Base-by-base conservation (phyloP, 257 asterid genomes). In the Pogostemon cablin region DNA sequence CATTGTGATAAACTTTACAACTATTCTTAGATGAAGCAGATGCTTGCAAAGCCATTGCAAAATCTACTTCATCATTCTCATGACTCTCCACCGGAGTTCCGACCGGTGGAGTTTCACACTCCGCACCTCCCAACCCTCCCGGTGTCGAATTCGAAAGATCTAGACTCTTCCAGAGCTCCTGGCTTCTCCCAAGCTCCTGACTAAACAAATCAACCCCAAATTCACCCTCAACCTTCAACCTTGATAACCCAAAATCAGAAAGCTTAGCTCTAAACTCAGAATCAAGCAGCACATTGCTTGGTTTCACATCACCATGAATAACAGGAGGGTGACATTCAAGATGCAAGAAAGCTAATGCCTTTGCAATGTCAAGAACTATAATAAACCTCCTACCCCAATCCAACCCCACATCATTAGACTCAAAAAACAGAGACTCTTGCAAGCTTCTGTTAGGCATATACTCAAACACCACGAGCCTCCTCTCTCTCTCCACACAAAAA, bases 261-360 rank as follows among this genome's bases (percentile, higher is more conserved):
- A 95, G 90, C 85, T 89, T 95, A 35, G 98, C 97, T 53, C 81
- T 77, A 6, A 86, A 79, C 65, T 89, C 95, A 3, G 88, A 76
- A 79, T 88, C 99, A 58, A 95, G 95, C 80, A 95, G 75, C 81
- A 91, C 99, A 76, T 95, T 95, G 75, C 99, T 88, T 9, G 99
- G 99, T 84, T 95, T 95, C 46, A 95, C 96, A 85, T 95, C 99
- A 12, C 99, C 97, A 76, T 95, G 99, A 60, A 95, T 87, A 53
- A 95, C 96, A 4, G 99, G 86, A 2, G 99, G 99, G 11, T 89
- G 93, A 72, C 99, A 95, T 57, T 91, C 97, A 63, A 79, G 87
- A 44, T 95, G 99, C 81, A 95, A 81, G 77, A 86, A 89, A 32
- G 93, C 83, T 72, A 95, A 78, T 3, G 99, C 99, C 72, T 79